Percentiles rank a stretch among this genome's conserved stretches.
These are phyloP conservation scores for Penicillium cataractarum DNA, from an alignment of 495 filamentous ascomycete species.

Conservation along the genomic window DNA sequence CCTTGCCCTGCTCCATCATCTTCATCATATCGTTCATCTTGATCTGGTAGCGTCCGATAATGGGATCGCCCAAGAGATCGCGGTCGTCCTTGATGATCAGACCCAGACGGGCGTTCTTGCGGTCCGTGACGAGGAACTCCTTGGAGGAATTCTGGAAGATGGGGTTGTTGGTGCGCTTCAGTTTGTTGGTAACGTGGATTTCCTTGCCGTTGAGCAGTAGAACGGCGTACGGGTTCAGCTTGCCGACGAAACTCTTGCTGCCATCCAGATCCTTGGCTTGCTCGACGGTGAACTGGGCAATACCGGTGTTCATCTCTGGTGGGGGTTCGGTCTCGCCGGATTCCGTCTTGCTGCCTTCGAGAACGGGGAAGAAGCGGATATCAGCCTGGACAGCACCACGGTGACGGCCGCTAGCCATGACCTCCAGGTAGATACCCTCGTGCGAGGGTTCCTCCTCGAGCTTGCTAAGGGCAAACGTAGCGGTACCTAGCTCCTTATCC, in stretches of 20 bases:
- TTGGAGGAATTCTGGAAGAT: conserved; percentile 89
- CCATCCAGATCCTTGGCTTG: conserved; percentile 95
- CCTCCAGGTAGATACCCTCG: conserved; percentile 82
- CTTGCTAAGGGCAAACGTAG: conserved; percentile 81
- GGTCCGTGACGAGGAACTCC: conserved; percentile 91
- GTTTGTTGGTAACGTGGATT: conserved; percentile 78
- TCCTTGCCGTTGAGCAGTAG: conserved; percentile 89
- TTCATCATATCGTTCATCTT: conserved; percentile 91
- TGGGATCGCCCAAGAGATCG: conserved; percentile 78
- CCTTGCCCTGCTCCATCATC: conserved; percentile 86
- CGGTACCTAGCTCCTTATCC: conserved; percentile 90
- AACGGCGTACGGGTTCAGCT: conserved; percentile 86
- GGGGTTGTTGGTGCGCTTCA: conserved; percentile 96
- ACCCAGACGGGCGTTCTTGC: conserved; percentile 85
- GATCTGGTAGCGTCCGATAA: conserved; percentile 90
- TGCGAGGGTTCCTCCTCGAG: conserved; percentile 74
- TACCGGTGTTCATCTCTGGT: conserved; percentile 90
- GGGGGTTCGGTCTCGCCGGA: conserved; percentile 77
- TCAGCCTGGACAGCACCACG: conserved; percentile 80
- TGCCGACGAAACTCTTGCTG: conserved; percentile 83
- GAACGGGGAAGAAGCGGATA: conserved; percentile 92
- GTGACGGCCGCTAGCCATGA: conserved; percentile 80
- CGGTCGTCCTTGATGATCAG: conserved; percentile 94
- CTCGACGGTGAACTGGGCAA: conserved; percentile 87
- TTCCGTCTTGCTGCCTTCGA: conserved; percentile 69